Base-by-base conservation (phyloP, 73 alveolate genomes). In the Paramecium sexaurelia region DNA sequence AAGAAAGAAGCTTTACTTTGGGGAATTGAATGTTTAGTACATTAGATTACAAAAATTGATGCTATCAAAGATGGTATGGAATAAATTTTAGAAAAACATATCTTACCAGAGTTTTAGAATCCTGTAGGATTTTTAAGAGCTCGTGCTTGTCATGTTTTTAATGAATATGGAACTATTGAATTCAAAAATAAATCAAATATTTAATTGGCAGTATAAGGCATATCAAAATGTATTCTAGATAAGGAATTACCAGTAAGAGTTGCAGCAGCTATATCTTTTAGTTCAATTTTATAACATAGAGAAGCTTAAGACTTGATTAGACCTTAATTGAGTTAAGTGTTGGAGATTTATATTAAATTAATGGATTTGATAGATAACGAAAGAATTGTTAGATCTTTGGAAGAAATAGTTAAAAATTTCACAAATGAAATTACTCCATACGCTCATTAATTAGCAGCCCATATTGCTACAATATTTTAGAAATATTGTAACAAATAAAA, bases 291-390 rank as follows among this genome's bases (percentile, higher is more conserved):
- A 17, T 26, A 66, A 26, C 87, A 95, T 51, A 92, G 94, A 61
- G 94, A 66, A 41, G 94, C 96, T 51, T 61, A 89, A 39, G 95
- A 91, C 20, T 47, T 94, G 55, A 41, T 96, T 13, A 85, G 93
- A 71, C 96, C 97, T 17, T 91, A 85, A 10, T 91, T 96, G 26
- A 87, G 92, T 37, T 67, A 92, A 15, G 87, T 96, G 68, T 92
- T 96, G 11, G 92, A 92, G 57, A 85, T 84, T 6, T 96, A 96
- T 68, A 86, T 96, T 0, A 92, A 95, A 85, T 84, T 95, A 5
- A 96, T 96, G 96, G 93, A 92, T 22, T 95, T 95, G 61, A 95
- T 96, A 43, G 99, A 96, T 47, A 87, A 94, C 36, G 99, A 96
- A 85, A 97, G 96, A 35, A 71, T 96, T 3, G 96, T 96, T 33